These are phyloP conservation scores for Perilla frutescens DNA, from an alignment of 257 asterid genomes.

Conservation along the genomic window DNA sequence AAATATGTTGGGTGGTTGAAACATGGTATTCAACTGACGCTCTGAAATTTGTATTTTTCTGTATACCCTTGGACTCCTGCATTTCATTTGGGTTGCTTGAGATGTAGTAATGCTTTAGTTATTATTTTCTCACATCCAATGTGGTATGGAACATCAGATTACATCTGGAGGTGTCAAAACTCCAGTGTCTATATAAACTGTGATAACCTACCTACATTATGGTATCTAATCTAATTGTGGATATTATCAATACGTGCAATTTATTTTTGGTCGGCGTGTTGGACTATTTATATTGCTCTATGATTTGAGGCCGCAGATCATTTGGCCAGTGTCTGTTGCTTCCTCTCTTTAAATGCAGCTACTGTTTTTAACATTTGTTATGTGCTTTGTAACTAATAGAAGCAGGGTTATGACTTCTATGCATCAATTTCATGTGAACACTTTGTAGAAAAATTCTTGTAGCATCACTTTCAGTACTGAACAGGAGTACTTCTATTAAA, in stretches of 20 bases:
- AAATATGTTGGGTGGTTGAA: not conserved
- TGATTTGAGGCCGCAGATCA: not conserved
- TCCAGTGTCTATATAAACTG: not conserved
- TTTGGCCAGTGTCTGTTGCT: conserved; percentile 11
- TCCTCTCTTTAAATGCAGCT: not conserved
- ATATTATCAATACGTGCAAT: not conserved
- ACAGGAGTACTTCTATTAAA: conserved; percentile 29
- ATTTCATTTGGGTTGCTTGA: not conserved
- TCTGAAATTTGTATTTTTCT: not conserved
- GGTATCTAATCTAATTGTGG: not conserved
- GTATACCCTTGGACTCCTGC: not conserved
- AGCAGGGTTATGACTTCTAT: not conserved
- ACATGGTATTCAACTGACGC: not conserved
- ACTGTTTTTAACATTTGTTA: not conserved
- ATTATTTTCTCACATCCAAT: not conserved
- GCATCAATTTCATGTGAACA: conserved; percentile 7
- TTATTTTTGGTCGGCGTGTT: not conserved
- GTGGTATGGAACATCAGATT: not conserved
- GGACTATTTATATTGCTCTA: conserved; percentile 15
- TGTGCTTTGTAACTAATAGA: conserved; percentile 13
- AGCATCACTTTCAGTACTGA: not conserved
- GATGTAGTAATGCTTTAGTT: not conserved
- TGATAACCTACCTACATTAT: not conserved
- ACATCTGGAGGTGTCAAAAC: not conserved
- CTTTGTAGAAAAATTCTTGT: not conserved